These are phyloP conservation scores for Tylopilus sp. DNA, from an alignment of 1,284 basidiomycete species.

Conservation along the genomic window DNA sequence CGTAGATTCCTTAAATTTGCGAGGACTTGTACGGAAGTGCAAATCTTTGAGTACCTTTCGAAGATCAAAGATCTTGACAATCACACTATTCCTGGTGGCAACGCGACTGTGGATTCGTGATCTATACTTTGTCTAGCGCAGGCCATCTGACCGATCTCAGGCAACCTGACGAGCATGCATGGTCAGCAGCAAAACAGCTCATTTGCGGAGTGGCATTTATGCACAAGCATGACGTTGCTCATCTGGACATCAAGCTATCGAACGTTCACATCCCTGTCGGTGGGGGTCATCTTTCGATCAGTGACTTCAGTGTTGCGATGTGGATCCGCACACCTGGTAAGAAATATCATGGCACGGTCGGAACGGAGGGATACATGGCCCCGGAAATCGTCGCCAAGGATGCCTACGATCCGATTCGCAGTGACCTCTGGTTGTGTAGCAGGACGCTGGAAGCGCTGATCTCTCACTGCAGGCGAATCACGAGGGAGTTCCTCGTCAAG, in stretches of 20 bases:
- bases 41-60: no score
- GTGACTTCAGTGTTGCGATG: constrained; percentile 11
- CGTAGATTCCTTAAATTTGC: no score
- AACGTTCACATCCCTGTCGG: not conserved
- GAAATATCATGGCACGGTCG: not conserved
- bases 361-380: constrained; percentile 15
- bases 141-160: no score
- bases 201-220: constrained; percentile 20
- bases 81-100: no score
- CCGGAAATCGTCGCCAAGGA: not conserved
- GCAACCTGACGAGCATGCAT: not conserved
- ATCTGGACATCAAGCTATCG: constrained; percentile 11
- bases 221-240: constrained; percentile 13
- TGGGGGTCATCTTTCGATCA: constrained; percentile 5
- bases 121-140: no score
- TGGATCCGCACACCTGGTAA: not conserved
- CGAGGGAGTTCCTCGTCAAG: no score
- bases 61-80: no score
- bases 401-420: constrained; percentile 8
- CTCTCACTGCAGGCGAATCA: no score
- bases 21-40: no score
- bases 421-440: constrained; percentile 16
- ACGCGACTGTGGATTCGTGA: no score
- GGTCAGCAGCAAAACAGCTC: constrained; percentile 16
- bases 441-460: constrained; percentile 9